These are phyloP conservation scores for Serendipita indica DNA, from an alignment of 768 basidiomycete species.

Conservation along the genomic window DNA sequence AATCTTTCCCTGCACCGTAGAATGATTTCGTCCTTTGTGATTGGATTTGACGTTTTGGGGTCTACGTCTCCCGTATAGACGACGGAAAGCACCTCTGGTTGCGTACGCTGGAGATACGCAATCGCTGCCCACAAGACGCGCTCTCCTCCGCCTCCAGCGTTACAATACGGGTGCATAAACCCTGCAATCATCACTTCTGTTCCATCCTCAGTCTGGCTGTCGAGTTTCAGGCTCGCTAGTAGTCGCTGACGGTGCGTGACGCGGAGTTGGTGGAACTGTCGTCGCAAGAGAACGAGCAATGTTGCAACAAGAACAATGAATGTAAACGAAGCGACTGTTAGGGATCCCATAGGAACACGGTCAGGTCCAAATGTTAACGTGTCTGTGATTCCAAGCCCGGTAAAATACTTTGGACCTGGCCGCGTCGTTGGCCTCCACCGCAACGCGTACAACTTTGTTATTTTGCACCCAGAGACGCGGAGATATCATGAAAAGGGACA, in stretches of 20 bases:
- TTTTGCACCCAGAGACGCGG: neutral
- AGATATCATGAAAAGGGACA: neutral
- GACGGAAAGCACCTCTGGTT: conserved; percentile 50
- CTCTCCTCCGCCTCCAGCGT: conserved; percentile 95
- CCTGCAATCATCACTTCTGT: conserved; percentile 36
- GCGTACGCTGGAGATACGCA: conserved; percentile 51
- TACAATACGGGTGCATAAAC: conserved; percentile 93
- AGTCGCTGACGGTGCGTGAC: neutral
- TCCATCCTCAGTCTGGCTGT: neutral
- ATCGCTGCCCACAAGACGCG: conserved; percentile 90
- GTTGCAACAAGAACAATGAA: neutral
- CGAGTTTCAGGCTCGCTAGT: neutral
- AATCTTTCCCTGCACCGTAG: conserved; percentile 50
- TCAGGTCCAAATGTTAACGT: neutral
- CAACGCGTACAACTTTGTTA: too few species aligned
- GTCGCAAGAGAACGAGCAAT: neutral
- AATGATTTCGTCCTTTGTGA: conserved; percentile 62
- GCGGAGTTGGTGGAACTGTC: neutral
- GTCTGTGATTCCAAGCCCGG: neutral
- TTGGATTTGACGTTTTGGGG: conserved; percentile 26
- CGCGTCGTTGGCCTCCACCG: neutral
- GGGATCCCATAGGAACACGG: neutral
- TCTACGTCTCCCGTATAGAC: conserved; percentile 85
- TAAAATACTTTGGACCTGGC: neutral
- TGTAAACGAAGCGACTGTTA: neutral